Evolutionary conservation across 2,329 filamentous ascomycete species (phyloP).

Genomic region (Talaromyces pinophilus): DNA sequence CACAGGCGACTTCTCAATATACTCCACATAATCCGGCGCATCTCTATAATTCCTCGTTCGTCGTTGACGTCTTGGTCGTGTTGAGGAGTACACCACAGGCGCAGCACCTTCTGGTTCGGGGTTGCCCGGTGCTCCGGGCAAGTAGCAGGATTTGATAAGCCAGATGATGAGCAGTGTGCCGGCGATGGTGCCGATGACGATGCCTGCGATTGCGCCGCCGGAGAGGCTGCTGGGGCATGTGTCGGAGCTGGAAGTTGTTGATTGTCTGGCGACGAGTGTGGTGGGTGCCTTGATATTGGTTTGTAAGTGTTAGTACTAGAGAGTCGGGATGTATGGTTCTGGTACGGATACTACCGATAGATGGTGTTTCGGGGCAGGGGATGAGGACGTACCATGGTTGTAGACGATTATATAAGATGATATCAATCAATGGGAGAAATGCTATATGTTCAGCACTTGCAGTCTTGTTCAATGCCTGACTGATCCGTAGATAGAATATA

Average conservation of each 20-base stretch:
- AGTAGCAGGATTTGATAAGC: constrained; percentile 36
- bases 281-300: not conserved
- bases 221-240: constrained; percentile 35
- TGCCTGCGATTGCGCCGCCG: constrained; percentile 43
- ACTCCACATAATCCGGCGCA: constrained; percentile 31
- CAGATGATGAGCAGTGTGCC: constrained; percentile 41
- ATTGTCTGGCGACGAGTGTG: constrained; percentile 10
- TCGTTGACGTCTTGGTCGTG: not conserved
- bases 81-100: constrained; percentile 27
- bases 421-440: not conserved
- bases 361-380: not conserved
- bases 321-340: not conserved
- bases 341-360: not conserved
- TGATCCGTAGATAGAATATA: not conserved
- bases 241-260: constrained; percentile 5
- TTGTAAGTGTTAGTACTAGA: not conserved
- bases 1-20: constrained; percentile 35
- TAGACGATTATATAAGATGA: not conserved
- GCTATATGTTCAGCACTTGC: not conserved
- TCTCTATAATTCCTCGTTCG: constrained; percentile 9
- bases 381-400: constrained; percentile 18
- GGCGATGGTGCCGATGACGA: constrained; percentile 43
- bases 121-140: constrained; percentile 29
- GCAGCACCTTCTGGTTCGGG: constrained; percentile 28
- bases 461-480: not conserved